Evolutionary conservation across 2,329 filamentous ascomycete species (phyloP), one percentile per base, ranked within the genome.

Genomic region (Colletotrichum lentis): DNA sequence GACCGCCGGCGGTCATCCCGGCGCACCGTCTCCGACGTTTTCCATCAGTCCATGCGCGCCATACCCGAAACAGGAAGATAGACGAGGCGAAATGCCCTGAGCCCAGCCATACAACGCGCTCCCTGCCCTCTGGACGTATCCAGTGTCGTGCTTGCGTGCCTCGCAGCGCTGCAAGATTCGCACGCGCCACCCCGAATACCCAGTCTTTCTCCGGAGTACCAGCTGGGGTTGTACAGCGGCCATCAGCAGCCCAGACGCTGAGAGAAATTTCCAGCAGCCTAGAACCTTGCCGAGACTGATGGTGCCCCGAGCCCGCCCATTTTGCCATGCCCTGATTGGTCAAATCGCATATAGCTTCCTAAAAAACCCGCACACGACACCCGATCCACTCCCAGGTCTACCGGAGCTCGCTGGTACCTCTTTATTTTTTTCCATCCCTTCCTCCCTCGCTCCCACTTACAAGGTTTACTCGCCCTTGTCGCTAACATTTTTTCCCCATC

Each of bases 361-460:
- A 68, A 71, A 71, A 71, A 71, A 70, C 69, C 69, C 69, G 69
- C 69, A 71, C 67, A 71, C 69, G 67, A 71, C 66, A 69, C 66
- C 62, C 37, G 37, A 47, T 65, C 66, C 66, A 69, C 62, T 39
- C 55, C 60, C 55, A 49, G 49, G 46, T 43, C 65, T 68, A 41
- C 62, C 65, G 66, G 47, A 60, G 54, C 54, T 64, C 16, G 18
- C 57, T 27, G 16, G 18, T 12, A 16, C 31, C n/a, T 43, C 16
- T 7, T 60, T 14, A 43, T 66, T 35, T 50, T 14, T 16, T 49
- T 61, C 24, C 24, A 3, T 58, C 47, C 31, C 8, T 59, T 41
- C 47, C 27, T 20, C 39, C 20, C 39, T 11, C 27, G 24, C 41
- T 59, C 56, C n/a, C 10, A 35, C 47, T 39, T 41, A 44, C 66